Evolutionary conservation across 495 filamentous ascomycete species (phyloP), one percentile per base, ranked within the genome.

Genomic region (Xylaria scruposa): DNA sequence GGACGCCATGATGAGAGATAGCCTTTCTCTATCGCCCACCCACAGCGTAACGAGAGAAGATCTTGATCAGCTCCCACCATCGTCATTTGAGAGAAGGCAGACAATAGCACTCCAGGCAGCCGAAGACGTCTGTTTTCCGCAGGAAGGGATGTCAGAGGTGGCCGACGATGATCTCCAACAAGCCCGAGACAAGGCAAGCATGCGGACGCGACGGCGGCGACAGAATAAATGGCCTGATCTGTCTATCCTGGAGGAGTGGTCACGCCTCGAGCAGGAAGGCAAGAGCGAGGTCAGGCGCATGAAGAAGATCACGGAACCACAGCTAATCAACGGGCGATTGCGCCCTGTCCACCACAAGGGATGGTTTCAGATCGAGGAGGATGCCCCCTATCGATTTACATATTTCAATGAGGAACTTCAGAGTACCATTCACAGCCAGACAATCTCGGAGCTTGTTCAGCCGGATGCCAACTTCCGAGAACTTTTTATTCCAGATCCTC

Each of bases 321-420:
- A 97, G 79, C 88, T 98, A 65, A 90, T 99, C 64, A 94, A 92
- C 61, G 96, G 96, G 9, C 88, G 96, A 67, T 78, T 98, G 63
- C 90, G 96, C 10, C 94, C 96, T 9, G 82, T 86, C 9, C 59
- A 64, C 70, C 90, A 93, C 70, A 93, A 92, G 65, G 84, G 86
- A 6, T 99, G 96, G 96, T 94, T 95, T 79, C 87, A 90, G 31
- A 90, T 92, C 70, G 93, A 96, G 74, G 94, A 97, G 47, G 97
- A 97, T 64, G 90, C 90, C 1, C 96, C 96, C 0, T 99, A 97
- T 78, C 89, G 96, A 54, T 98, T 97, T 78, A 99, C 96, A 2
- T 99, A 99, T 76, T 99, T 99, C 85, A 98, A 97, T 78, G 96
- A 98, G 76, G 94, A 97, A 73, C 93, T 98, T 71, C 90, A 91